Percentiles rank a stretch among this genome's conserved stretches.
These are phyloP conservation scores for Rhizoclosmatium sp. DNA, from an alignment of 192 early-diverging fungal species.

Conservation along the genomic window DNA sequence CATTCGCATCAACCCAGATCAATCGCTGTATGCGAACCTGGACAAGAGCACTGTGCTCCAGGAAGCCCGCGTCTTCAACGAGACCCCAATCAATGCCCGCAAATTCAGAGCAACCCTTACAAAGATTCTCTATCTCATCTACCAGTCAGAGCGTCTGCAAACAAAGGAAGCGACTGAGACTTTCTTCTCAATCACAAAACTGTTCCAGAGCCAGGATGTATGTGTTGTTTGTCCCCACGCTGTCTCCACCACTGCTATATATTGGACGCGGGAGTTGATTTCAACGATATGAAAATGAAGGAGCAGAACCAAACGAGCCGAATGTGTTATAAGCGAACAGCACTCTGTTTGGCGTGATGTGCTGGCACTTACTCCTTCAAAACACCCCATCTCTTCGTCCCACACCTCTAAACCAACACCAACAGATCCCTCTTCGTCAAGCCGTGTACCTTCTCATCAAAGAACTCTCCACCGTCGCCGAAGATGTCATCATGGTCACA, in stretches of 20 bases:
- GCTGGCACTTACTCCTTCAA: background rate
- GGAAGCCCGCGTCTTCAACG: constrained; percentile 97
- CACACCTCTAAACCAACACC: background rate
- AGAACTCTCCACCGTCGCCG: constrained; percentile 90
- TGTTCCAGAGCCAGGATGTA: constrained; percentile 96
- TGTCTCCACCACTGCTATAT: background rate
- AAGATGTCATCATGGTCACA: constrained; percentile 98
- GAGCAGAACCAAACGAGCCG: too few relatives aligned
- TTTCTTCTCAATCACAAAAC: constrained; percentile 97
- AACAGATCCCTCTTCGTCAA: constrained; percentile 89
- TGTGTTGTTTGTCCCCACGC: constrained; percentile 22
- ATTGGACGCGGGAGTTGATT: background rate
- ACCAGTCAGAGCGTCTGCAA: constrained; percentile 85
- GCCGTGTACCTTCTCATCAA: constrained; percentile 98
- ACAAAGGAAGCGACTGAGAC: constrained; percentile 97
- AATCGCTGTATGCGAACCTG: constrained; percentile 83
- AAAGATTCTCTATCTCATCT: constrained; percentile 93
- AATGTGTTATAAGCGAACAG: too few relatives aligned
- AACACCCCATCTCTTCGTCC: background rate
- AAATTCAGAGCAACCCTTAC: constrained; percentile 93
- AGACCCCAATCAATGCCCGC: constrained; percentile 92
- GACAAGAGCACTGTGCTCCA: constrained; percentile 94
- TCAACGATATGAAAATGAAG: background rate
- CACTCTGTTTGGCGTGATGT: background rate
- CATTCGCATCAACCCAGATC: constrained; percentile 46